Evolutionary conservation across 177 flowering plant genomes (phyloP).

Genomic region (Vitis hybrid): DNA sequence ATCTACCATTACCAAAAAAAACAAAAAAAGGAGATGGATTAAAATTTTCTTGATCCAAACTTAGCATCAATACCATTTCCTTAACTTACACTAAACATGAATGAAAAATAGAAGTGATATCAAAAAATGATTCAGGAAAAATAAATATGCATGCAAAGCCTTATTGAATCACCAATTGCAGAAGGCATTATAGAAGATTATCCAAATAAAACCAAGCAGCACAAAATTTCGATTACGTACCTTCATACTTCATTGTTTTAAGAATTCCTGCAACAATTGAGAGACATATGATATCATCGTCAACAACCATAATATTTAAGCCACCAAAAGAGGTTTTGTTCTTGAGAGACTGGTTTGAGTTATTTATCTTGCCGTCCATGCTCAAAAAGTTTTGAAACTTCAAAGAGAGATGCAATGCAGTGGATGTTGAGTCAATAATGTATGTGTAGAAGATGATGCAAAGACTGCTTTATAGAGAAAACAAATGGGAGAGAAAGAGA

Average conservation of each 20-base stretch:
- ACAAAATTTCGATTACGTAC: slow-evolving; percentile 13
- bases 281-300: slow-evolving; percentile 32
- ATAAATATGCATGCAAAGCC: neutral
- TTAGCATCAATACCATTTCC: too few species aligned
- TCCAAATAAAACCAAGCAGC: neutral
- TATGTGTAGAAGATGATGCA: too few species aligned
- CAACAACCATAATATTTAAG: slow-evolving; percentile 30
- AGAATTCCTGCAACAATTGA: slow-evolving; percentile 28
- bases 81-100: too few species aligned
- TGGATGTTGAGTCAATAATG: neutral
- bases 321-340: slow-evolving; percentile 3
- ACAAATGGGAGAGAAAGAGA: too few species aligned
- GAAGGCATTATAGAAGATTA: neutral
- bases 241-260: slow-evolving; percentile 20
- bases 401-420: neutral
- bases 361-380: neutral
- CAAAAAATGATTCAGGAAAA: too few species aligned
- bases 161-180: too few species aligned
- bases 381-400: neutral
- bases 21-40: too few species aligned
- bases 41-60: too few species aligned
- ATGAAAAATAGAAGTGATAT: too few species aligned
- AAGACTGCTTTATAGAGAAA: too few species aligned
- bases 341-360: neutral
- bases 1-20: too few species aligned